Evolutionary conservation across 1,284 basidiomycete genomes (phyloP).

Genomic region (Leccinum huronense): DNA sequence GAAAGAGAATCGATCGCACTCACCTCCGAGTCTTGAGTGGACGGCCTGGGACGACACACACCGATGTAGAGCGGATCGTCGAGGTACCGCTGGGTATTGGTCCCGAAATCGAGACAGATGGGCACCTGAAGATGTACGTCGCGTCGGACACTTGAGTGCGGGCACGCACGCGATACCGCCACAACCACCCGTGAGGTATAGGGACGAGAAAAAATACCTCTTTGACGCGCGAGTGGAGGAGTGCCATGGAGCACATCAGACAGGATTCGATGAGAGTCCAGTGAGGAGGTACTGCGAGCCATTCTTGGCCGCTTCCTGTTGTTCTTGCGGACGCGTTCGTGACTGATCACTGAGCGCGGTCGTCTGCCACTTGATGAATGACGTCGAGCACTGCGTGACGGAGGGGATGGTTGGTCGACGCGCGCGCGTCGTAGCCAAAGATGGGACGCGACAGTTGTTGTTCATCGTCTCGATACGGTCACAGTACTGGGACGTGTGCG

Average conservation of each 20-base stretch:
- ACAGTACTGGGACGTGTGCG: constrained; percentile 60
- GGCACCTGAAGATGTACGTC: constrained; percentile 44
- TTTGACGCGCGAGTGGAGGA: constrained; percentile 86
- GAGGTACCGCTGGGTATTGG: constrained; percentile 71
- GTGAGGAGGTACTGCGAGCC: constrained; percentile 86
- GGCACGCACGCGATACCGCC: constrained; percentile 71
- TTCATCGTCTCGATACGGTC: constrained; percentile 46
- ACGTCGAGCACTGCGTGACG: constrained; percentile 81
- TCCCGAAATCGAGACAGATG: constrained; percentile 76
- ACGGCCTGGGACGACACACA: constrained; percentile 58
- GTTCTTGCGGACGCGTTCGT: neutral
- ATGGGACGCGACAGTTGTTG: constrained; percentile 42
- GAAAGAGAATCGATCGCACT: neutral
- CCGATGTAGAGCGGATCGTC: constrained; percentile 84
- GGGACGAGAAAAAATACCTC: constrained; percentile 76
- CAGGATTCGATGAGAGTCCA: constrained; percentile 82
- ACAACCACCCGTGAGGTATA: constrained; percentile 73
- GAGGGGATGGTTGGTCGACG: constrained; percentile 68
- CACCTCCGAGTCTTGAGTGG: constrained; percentile 42
- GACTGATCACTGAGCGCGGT: constrained; percentile 37
- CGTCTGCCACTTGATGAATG: constrained; percentile 65
- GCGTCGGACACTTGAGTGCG: constrained; percentile 44
- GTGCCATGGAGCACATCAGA: constrained; percentile 93
- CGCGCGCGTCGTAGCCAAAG: constrained; percentile 69
- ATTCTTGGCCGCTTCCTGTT: constrained; percentile 40